A percentile compares a stretch with the other conserved stretches of the same genome.
These are phyloP conservation scores for Fusarium subglutinans DNA, from an alignment of 2,329 filamentous ascomycete species.

Conservation along the genomic window DNA sequence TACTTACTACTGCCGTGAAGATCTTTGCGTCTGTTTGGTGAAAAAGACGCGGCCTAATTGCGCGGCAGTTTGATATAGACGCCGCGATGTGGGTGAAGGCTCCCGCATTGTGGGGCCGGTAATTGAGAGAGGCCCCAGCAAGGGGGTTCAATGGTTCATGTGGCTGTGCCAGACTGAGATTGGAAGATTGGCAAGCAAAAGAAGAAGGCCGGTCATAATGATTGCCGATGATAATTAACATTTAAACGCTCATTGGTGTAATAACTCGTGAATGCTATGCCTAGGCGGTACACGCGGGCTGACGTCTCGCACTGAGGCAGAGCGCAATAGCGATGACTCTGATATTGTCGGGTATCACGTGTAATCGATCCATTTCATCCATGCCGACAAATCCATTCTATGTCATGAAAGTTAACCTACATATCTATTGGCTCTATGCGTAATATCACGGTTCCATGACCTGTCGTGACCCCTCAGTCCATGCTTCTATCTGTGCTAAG, in stretches of 20 bases:
- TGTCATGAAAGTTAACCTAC: neutral
- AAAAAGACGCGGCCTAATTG: neutral
- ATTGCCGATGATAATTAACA: neutral
- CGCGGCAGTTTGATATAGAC: neutral
- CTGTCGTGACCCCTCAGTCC: too few species aligned
- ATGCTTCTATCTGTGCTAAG: too few species aligned
- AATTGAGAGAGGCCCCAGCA: neutral
- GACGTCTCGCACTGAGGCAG: neutral
- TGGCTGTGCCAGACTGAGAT: too few species aligned
- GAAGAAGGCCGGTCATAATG: too few species aligned
- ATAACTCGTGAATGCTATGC: neutral
- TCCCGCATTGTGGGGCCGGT: neutral
- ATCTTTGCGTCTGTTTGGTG: neutral
- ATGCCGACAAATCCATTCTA: fast-evolving
- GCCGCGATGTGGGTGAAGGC: neutral
- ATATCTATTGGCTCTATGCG: neutral
- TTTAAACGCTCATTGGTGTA: neutral
- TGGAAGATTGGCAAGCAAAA: too few species aligned
- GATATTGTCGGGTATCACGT: neutral
- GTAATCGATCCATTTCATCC: too few species aligned
- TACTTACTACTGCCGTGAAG: fast-evolving
- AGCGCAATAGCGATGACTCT: neutral
- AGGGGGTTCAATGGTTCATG: too few species aligned
- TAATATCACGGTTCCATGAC: fast-evolving
- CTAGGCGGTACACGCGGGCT: neutral